These are phyloP conservation scores for Dicorynia guianensis DNA, from an alignment of 306 rosid species.

Conservation along the genomic window DNA sequence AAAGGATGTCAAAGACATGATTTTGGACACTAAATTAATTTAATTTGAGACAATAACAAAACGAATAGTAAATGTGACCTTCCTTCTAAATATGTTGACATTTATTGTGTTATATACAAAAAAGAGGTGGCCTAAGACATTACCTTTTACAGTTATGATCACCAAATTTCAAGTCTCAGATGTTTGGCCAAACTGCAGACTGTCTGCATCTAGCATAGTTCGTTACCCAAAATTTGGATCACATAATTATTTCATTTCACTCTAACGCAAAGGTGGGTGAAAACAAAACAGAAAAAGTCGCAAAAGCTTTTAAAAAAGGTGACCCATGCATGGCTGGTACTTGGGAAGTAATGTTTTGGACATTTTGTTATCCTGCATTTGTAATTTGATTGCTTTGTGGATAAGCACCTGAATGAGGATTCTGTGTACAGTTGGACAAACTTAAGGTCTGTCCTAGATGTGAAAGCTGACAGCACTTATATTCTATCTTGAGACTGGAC, in stretches of 20 bases:
- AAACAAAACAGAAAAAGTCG: background rate
- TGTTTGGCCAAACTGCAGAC: background rate
- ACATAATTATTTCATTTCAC: background rate
- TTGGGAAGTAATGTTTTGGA: background rate
- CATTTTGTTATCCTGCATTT: conserved; percentile 1
- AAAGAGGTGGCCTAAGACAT: conserved; percentile 1
- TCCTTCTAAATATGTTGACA: background rate
- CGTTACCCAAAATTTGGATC: background rate
- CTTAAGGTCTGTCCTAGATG: conserved; percentile 23
- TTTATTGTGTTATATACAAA: conserved; percentile 15
- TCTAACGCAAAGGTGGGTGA: background rate
- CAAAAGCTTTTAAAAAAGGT: background rate
- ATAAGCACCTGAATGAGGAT: conserved; percentile 15
- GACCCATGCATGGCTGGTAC: background rate
- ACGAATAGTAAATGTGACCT: background rate
- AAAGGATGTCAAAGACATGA: background rate
- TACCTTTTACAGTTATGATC: background rate
- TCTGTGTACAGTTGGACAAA: conserved; percentile 5
- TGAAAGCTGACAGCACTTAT: conserved; percentile 24
- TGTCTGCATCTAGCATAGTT: background rate
- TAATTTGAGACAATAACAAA: background rate
- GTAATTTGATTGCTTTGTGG: conserved; percentile 3
- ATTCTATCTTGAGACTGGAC: conserved; percentile 35
- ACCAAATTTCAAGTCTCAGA: background rate
- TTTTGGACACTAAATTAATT: conserved; percentile 13